Base-by-base conservation (phyloP, 768 basidiomycete genomes). In the Candolleomyces aberdarensis region DNA sequence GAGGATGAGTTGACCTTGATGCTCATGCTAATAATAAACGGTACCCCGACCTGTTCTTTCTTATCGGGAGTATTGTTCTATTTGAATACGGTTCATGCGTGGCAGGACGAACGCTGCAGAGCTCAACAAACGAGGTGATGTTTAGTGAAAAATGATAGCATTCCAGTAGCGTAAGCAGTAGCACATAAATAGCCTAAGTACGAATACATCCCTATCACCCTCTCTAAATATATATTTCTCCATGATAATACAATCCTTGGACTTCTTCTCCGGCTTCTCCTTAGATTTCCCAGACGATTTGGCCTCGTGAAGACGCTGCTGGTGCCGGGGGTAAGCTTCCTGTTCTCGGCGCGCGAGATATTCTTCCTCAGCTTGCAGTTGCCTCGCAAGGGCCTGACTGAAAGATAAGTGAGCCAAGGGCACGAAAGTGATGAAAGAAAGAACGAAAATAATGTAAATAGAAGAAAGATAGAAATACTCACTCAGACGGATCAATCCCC, bases 281-380 rank as follows among this genome's bases (percentile, higher is more conserved):
- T 69, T 69, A 49, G 69, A 57, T 59, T 70, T 59, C 31, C 67
- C 62, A 26, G 58, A 47, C 40, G 52, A n/a, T 26, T 36, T 32
- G 10, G 13, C 19, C 7, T 53, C 52, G 3, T 56, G 8, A 43
- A 43, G 62, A 44, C 46, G 70, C 11, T 75, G 70, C 50, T 71
- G 70, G 50, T 72, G 70, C 3, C 67, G 73, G 1, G 69, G 59
- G 56, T 72, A 68, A 1, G 59, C 66, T 57, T 74, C 74, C 13
- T 77, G 73, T 53, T 77, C 72, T 36, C 74, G 70, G 3, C 75
- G 75, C 0, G 81, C 83, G 6, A 75, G 72, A 3, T 78, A 79
- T 48, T 96, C 87, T 72, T 96, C 94, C 64, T 94, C 91, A 0
- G 82, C 83, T 69, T 96, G 94, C 1, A 97, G 74, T 62, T 88